Percentiles rank a stretch among this genome's conserved stretches.
Evolutionary conservation across 768 basidiomycete species (phyloP).

Genomic region (Tricholoma saponaceum): DNA sequence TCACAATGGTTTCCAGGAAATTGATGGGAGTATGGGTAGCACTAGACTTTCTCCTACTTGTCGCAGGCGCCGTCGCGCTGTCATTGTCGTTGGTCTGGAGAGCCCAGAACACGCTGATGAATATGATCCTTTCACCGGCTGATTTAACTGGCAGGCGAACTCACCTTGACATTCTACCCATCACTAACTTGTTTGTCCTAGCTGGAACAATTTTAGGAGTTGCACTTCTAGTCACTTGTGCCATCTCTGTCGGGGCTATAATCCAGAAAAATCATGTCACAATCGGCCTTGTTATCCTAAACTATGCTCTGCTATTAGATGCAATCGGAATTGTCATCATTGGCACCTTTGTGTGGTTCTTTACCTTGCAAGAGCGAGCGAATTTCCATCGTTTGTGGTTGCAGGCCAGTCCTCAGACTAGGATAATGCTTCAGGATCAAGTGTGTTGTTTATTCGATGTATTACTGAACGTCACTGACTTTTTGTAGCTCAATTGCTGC

Average conservation of each 20-base stretch:
- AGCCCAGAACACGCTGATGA: slow-evolving; percentile 62
- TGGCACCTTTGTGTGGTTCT: slow-evolving; percentile 80
- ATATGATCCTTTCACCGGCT: slow-evolving; percentile 57
- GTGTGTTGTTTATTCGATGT: slow-evolving; percentile 34
- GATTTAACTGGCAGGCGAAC: slow-evolving; percentile 55
- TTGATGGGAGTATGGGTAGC: slow-evolving; percentile 71
- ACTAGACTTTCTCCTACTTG: slow-evolving; percentile 66
- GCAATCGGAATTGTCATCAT: slow-evolving; percentile 55
- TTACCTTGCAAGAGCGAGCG: slow-evolving; percentile 64
- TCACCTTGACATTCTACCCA: background rate
- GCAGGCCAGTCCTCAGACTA: slow-evolving; percentile 37
- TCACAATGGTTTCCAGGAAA: slow-evolving; percentile 64
- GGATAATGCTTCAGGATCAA: slow-evolving; percentile 66
- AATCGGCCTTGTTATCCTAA: slow-evolving; percentile 68
- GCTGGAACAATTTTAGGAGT: slow-evolving; percentile 72
- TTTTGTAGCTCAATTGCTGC: slow-evolving; percentile 71
- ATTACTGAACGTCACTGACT: background rate
- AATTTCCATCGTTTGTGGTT: slow-evolving; percentile 63
- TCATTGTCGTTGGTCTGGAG: slow-evolving; percentile 72
- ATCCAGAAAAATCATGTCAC: slow-evolving; percentile 67
- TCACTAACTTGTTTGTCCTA: slow-evolving; percentile 22
- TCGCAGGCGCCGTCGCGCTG: slow-evolving; percentile 63
- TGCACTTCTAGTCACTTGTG: slow-evolving; percentile 59
- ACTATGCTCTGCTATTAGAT: slow-evolving; percentile 69
- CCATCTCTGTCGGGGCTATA: slow-evolving; percentile 68